phyloP scores from a whole-genome alignment of 257 asterid species.

The Salvia hispanica region DNA sequence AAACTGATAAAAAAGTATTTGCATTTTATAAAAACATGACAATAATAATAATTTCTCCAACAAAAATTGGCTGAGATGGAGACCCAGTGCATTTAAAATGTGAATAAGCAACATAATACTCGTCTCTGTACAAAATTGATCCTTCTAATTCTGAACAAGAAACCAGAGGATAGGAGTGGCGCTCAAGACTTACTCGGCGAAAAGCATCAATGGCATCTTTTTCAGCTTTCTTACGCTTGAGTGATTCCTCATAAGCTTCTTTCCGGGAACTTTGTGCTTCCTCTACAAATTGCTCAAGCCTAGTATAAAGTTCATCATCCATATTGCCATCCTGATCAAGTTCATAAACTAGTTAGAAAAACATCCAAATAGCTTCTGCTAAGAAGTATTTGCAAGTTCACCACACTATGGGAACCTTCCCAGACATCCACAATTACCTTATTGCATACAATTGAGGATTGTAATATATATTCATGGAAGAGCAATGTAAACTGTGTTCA shows the following conservation, averaged over 20 bases:
- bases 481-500: background rate
- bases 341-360: slow-evolving; percentile 32
- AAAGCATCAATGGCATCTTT: slow-evolving; percentile 56
- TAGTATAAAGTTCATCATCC: slow-evolving; percentile 56
- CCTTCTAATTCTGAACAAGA: background rate
- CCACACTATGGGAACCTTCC: background rate
- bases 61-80: background rate
- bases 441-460: background rate
- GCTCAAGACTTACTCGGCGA: slow-evolving; percentile 49
- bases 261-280: slow-evolving; percentile 70
- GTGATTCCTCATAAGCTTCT: slow-evolving; percentile 75
- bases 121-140: background rate
- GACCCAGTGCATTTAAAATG: background rate
- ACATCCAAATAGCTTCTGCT: slow-evolving; percentile 3
- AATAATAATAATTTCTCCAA: slow-evolving; percentile 4
- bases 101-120: background rate
- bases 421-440: slow-evolving; percentile 6
- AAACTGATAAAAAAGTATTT: background rate
- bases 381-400: slow-evolving; percentile 6
- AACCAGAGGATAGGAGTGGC: background rate
- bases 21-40: background rate
- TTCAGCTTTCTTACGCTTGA: slow-evolving; percentile 71
- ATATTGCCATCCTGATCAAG: slow-evolving; percentile 56
- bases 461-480: background rate
- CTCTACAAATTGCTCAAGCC: slow-evolving; percentile 58